Conservation (phyloP, 257 asterid genomes). For the Solanum clarkiae region DNA sequence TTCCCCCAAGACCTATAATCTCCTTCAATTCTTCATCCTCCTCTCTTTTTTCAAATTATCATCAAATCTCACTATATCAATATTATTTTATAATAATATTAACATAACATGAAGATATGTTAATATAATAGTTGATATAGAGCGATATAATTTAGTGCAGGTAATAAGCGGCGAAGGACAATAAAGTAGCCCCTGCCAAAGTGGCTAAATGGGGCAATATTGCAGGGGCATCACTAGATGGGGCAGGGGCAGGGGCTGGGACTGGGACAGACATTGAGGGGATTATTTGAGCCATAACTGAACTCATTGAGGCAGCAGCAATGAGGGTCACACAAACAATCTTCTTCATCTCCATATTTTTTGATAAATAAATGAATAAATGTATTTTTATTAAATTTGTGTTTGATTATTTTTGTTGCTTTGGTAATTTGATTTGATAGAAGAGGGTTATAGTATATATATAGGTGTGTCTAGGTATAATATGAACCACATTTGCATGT, state of each 20-base stretch:
- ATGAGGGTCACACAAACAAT: conserved; percentile 15
- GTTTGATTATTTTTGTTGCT: not conserved
- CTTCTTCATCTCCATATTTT: conserved; percentile 33
- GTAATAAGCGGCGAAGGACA: conserved; percentile 13
- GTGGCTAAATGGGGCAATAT: conserved; percentile 7
- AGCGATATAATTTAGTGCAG: not conserved
- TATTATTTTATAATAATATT: not conserved
- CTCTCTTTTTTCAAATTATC: not conserved
- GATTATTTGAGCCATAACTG: conserved; percentile 10
- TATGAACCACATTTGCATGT: not conserved
- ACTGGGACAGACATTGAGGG: not conserved
- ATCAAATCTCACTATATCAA: not conserved
- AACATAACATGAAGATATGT: no score
- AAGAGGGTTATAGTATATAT: not conserved
- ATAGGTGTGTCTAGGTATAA: not conserved
- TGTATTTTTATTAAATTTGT: not conserved
- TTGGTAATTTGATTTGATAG: not conserved
- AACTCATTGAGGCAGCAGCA: conserved; percentile 25
- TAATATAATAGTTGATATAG: not conserved
- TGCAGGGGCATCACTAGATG: not conserved
- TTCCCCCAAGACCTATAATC: not conserved
- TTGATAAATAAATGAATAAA: not conserved
- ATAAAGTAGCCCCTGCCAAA: conserved; percentile 9
- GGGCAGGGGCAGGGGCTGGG: conserved; percentile 11
- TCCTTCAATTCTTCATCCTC: not conserved